A percentile compares a stretch with the other conserved stretches of the same genome.
These are phyloP conservation scores for Lactarius psammicola DNA, from an alignment of 768 basidiomycete genomes.

Conservation along the genomic window DNA sequence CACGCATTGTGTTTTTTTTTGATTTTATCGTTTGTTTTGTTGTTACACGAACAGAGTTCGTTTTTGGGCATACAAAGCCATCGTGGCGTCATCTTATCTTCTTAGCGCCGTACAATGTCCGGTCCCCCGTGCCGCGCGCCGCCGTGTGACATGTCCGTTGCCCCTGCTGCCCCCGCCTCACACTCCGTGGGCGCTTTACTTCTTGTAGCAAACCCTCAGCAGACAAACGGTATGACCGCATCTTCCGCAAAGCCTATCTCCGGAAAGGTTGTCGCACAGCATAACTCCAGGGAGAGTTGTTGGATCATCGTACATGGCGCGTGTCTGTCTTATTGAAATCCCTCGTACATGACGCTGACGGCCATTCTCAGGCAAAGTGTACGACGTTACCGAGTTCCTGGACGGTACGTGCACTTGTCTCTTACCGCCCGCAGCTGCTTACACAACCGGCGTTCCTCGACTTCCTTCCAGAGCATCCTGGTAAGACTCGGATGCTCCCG, in stretches of 20 bases:
- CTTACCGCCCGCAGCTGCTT: background rate
- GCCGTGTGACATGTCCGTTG: too few species aligned
- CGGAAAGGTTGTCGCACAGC: slow-evolving; percentile 23
- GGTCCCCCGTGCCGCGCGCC: background rate
- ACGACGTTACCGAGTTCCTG: slow-evolving; percentile 46
- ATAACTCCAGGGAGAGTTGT: slow-evolving; percentile 28
- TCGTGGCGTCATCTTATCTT: background rate
- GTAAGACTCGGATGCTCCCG: slow-evolving; percentile 3
- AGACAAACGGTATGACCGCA: background rate
- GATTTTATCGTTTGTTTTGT: background rate
- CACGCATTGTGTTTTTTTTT: background rate
- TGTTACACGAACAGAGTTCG: too few species aligned
- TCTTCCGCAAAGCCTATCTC: slow-evolving; percentile 13
- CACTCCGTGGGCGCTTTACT: slow-evolving; percentile 6
- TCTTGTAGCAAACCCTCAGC: background rate
- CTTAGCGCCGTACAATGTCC: background rate
- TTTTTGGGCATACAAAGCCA: too few species aligned
- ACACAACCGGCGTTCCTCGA: background rate
- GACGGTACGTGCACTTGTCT: slow-evolving; percentile 32
- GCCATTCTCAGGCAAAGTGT: slow-evolving; percentile 38
- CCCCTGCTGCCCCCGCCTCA: background rate
- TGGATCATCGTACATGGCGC: slow-evolving; percentile 29
- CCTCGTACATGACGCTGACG: background rate
- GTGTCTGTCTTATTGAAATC: background rate
- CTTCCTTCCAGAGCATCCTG: slow-evolving; percentile 25